Conservation (phyloP, 2,329 filamentous ascomycete genomes). For the Scopulariopsis brevicaulis region DNA sequence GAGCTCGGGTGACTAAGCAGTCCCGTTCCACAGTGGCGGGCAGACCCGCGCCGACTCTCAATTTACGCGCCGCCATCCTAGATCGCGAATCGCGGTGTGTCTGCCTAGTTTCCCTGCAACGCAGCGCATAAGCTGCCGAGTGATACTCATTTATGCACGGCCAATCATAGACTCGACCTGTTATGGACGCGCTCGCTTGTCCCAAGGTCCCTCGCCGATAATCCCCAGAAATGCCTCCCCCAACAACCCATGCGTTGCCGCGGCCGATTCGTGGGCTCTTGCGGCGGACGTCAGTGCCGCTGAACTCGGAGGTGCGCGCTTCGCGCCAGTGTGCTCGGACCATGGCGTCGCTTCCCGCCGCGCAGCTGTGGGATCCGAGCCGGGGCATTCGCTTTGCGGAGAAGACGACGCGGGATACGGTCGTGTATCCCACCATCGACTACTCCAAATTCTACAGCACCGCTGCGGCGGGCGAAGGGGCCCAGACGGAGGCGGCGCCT, state of each 20-base stretch:
- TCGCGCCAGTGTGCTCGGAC: not conserved
- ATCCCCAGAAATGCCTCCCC: not conserved
- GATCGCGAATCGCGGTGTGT: not conserved
- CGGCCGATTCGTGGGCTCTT: not conserved
- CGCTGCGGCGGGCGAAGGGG: not conserved
- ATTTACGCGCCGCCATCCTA: not conserved
- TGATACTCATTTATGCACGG: not conserved
- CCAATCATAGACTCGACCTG: not conserved
- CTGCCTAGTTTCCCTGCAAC: not conserved
- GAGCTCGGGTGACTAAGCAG: not conserved
- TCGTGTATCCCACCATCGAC: slow-evolving; percentile 1
- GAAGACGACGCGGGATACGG: not conserved
- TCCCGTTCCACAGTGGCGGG: not conserved
- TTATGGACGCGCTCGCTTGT: not conserved
- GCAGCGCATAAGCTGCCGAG: not conserved
- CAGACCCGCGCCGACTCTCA: not conserved
- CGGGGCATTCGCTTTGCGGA: slow-evolving; percentile 1
- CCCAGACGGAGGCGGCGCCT: not conserved
- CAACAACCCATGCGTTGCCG: not conserved
- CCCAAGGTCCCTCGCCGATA: not conserved
- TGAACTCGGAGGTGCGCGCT: not conserved
- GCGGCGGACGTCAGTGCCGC: not conserved
- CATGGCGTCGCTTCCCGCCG: not conserved
- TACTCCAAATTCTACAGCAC: not conserved
- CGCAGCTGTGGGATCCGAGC: slow-evolving; percentile 2